A percentile compares a stretch with the other conserved stretches of the same genome.
These are phyloP conservation scores for Cavenderia fasciculata DNA, from an alignment of 78 protist species.

Conservation along the genomic window DNA sequence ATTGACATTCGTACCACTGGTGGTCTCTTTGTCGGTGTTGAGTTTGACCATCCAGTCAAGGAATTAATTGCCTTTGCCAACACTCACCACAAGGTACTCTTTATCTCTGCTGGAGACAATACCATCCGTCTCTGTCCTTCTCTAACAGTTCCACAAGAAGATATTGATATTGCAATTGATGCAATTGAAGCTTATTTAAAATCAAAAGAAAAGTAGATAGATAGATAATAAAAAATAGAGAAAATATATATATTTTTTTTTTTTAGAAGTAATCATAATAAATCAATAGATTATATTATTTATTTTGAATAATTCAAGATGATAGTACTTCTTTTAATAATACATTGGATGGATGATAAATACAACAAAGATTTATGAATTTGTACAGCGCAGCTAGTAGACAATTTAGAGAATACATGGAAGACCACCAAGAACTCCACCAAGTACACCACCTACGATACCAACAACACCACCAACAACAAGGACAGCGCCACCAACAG, in stretches of 20 bases:
- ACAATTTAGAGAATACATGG: too few species aligned
- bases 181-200: conserved; percentile 11
- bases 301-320: too few species aligned
- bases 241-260: too few species aligned
- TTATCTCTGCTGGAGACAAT: conserved; percentile 56
- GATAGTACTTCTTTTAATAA: too few species aligned
- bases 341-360: too few species aligned
- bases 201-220: too few species aligned
- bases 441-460: background rate
- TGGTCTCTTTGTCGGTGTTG: conserved; percentile 55
- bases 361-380: too few species aligned
- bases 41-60: conserved; percentile 13
- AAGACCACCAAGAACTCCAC: background rate
- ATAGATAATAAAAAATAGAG: too few species aligned
- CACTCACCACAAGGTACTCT: background rate
- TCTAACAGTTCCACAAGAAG: background rate
- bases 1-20: conserved; percentile 40
- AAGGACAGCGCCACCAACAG: background rate
- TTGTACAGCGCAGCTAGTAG: too few species aligned
- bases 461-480: background rate
- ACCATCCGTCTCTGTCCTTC: conserved; percentile 64
- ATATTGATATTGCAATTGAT: conserved; percentile 3
- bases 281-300: too few species aligned
- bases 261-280: too few species aligned
- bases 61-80: conserved; percentile 4